Percentiles rank a stretch among this genome's conserved stretches.
phyloP scores from a whole-genome alignment of 176 grass and related monocot genomes.

The Dactylis glomerata region DNA sequence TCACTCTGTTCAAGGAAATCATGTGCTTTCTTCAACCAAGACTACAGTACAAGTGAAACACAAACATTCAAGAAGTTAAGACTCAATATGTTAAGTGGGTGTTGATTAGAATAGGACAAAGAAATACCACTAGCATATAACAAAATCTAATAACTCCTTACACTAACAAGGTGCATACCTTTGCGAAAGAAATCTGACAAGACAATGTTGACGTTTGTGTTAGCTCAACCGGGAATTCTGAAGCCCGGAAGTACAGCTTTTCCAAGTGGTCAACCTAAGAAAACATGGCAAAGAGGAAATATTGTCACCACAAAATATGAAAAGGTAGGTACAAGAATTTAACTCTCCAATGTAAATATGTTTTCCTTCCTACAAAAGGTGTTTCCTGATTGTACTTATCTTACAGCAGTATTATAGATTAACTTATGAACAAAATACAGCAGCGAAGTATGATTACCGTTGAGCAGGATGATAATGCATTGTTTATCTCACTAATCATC shows the following conservation, averaged over 20 bases:
- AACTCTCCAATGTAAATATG: background rate
- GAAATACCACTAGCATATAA: background rate
- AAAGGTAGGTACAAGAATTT: slow-evolving; percentile 26
- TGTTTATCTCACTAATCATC: slow-evolving; percentile 62
- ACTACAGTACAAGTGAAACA: slow-evolving; percentile 45
- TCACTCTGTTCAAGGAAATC: slow-evolving; percentile 54
- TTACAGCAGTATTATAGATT: background rate
- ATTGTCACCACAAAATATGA: slow-evolving; percentile 21
- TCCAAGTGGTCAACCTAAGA: slow-evolving; percentile 76
- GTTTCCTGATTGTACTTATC: background rate
- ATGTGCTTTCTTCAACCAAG: slow-evolving; percentile 59
- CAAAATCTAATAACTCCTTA: slow-evolving; percentile 6
- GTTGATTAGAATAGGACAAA: background rate
- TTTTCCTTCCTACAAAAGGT: slow-evolving; percentile 17
- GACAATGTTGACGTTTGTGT: slow-evolving; percentile 41
- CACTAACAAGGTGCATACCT: slow-evolving; percentile 45
- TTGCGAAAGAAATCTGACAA: slow-evolving; percentile 69
- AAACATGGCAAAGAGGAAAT: slow-evolving; percentile 15
- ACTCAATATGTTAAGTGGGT: background rate
- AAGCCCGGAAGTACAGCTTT: slow-evolving; percentile 45
- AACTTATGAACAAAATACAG: background rate
- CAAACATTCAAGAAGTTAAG: slow-evolving; percentile 12
- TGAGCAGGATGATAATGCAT: slow-evolving; percentile 57
- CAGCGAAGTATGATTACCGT: slow-evolving; percentile 45
- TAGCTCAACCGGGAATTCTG: slow-evolving; percentile 64